These are phyloP conservation scores for Mesotaenium endlicherianum DNA, from an alignment of 139 green algal genomes.

Conservation along the genomic window DNA sequence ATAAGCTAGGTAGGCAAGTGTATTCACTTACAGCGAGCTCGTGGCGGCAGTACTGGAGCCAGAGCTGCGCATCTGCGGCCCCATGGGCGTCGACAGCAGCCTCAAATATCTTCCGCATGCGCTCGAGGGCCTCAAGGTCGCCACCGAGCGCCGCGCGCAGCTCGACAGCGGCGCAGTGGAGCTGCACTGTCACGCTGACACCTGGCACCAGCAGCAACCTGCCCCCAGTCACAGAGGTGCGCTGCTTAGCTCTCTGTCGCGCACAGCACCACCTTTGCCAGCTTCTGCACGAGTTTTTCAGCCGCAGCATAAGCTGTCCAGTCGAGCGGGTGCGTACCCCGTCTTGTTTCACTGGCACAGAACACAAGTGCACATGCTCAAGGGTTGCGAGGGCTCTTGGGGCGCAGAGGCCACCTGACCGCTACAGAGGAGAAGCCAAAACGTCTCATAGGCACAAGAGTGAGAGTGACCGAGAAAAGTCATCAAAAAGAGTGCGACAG, in stretches of 20 bases:
- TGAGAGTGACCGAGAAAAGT: too few relatives aligned
- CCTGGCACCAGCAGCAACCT: slow-evolving; percentile 7
- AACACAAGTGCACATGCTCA: not conserved
- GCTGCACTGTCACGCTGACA: not conserved
- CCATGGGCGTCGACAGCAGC: not conserved
- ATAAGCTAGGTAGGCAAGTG: too few relatives aligned
- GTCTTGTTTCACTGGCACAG: not conserved
- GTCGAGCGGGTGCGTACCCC: not conserved
- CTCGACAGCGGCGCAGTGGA: not conserved
- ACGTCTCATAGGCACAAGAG: too few relatives aligned
- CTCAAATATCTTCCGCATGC: not conserved
- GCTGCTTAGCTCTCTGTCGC: not conserved
- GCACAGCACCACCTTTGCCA: not conserved
- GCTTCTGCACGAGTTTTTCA: not conserved
- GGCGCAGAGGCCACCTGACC: not conserved
- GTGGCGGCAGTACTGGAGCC: slow-evolving; percentile 17
- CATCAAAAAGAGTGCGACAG: not conserved
- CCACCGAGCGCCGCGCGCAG: not conserved
- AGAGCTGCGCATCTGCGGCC: not conserved
- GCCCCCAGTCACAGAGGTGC: not conserved
- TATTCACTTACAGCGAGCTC: slow-evolving; percentile 2
- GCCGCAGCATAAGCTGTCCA: not conserved
- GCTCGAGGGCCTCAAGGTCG: not conserved
- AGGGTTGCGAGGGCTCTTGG: not conserved
- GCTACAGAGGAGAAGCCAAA: not conserved